These are phyloP conservation scores for Colletotrichum eleusines DNA, from an alignment of 2,329 filamentous ascomycete species.

Conservation along the genomic window DNA sequence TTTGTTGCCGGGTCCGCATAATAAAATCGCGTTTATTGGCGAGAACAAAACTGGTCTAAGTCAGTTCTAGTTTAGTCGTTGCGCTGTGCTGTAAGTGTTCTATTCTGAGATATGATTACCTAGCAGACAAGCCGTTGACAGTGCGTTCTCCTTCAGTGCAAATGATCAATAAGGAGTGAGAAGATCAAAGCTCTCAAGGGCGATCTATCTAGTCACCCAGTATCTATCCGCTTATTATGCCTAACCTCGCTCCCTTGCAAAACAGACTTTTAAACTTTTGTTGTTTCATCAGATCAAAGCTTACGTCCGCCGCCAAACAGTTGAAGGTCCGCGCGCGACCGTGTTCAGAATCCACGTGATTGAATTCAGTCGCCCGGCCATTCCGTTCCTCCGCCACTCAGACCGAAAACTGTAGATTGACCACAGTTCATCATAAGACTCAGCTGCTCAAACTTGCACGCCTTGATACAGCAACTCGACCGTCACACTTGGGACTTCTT, in stretches of 20 bases:
- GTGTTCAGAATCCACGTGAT: background rate
- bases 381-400: background rate
- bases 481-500: too few species aligned
- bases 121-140: background rate
- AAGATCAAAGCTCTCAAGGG: slow-evolving; percentile 1
- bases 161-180: background rate
- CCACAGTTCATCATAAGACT: background rate
- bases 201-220: too few species aligned
- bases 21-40: too few species aligned
- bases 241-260: too few species aligned
- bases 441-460: too few species aligned
- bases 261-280: background rate
- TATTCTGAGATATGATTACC: background rate
- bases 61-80: background rate
- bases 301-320: slow-evolving; percentile 13
- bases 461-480: background rate
- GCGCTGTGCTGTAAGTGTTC: background rate
- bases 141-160: background rate
- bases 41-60: too few species aligned
- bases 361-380: background rate
- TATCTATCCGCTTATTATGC: background rate
- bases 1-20: too few species aligned
- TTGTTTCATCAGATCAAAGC: slow-evolving; percentile 33
- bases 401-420: background rate
- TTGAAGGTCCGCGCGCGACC: slow-evolving; percentile 4